A percentile compares a stretch with the other conserved stretches of the same genome.
Evolutionary conservation across 2,329 filamentous ascomycete species (phyloP).

Genomic region (Sordariomycetes sp.): DNA sequence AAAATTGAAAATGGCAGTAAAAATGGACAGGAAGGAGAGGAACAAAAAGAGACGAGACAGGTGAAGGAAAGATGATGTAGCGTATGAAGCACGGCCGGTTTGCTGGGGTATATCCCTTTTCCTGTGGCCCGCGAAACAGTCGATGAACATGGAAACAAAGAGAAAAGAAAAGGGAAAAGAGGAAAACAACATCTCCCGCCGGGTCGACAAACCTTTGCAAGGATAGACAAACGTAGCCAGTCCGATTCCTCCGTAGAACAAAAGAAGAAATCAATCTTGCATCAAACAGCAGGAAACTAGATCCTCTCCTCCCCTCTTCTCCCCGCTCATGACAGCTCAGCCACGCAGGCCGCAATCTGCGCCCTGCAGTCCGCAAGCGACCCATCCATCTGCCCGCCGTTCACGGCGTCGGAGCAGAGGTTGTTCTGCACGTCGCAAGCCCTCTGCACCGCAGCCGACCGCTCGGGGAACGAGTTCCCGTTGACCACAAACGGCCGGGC

Average conservation of each 20-base stretch:
- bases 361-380: conserved; percentile 38
- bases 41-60: neutral
- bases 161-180: neutral
- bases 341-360: conserved; percentile 33
- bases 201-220: neutral
- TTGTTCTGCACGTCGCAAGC: conserved; percentile 54
- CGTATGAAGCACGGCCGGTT: neutral
- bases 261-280: no score
- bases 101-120: neutral
- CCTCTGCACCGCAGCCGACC: conserved; percentile 40
- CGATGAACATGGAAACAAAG: neutral
- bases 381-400: conserved; percentile 27
- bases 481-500: conserved; percentile 41
- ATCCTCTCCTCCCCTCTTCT: neutral
- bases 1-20: neutral
- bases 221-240: neutral
- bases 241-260: neutral
- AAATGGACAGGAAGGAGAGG: neutral
- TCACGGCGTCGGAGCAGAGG: conserved; percentile 41
- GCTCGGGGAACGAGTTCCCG: conserved; percentile 42
- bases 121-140: neutral
- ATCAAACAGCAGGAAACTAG: no score
- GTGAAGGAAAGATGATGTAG: neutral
- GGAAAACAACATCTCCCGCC: neutral
- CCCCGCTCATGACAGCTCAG: conserved; percentile 15